Percentiles rank a stretch among this genome's conserved stretches.
phyloP scores from a whole-genome alignment of 1,284 basidiomycete species.

The Trametes polyzona region DNA sequence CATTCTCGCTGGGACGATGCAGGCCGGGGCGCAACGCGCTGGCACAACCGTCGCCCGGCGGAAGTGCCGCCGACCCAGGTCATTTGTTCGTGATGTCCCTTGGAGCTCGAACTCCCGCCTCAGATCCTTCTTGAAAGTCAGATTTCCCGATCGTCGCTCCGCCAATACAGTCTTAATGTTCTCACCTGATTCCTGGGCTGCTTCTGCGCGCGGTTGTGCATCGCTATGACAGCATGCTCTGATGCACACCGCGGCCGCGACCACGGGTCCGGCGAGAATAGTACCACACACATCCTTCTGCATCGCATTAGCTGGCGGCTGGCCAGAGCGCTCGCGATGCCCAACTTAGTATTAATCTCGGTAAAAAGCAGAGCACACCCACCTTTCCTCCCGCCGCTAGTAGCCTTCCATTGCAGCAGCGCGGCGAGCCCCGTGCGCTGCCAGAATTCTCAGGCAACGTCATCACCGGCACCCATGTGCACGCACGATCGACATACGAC shows the following conservation, averaged over 20 bases:
- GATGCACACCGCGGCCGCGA: background rate
- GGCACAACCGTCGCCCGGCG: no score
- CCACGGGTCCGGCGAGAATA: background rate
- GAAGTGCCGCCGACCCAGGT: background rate
- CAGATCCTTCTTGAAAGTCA: background rate
- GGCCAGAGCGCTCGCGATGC: no score
- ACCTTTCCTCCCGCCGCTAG: no score
- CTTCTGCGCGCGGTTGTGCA: background rate
- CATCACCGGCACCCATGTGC: background rate
- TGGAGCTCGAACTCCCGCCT: background rate
- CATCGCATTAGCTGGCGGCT: no score
- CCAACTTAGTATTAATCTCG: background rate
- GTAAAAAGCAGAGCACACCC: background rate
- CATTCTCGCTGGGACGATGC: no score
- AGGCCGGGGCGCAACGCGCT: no score
- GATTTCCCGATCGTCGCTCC: conserved; percentile 9
- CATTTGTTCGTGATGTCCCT: background rate
- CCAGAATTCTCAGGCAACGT: background rate
- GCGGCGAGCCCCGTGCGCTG: no score
- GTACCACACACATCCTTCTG: background rate
- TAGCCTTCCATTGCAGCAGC: no score
- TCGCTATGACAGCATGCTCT: conserved; percentile 5
- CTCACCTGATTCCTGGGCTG: conserved; percentile 9
- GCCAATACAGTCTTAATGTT: conserved; percentile 2
- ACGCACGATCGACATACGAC: background rate